Evolutionary conservation across 441 rosid genomes (phyloP).

Genomic region (Euphorbia schlechtendalii): DNA sequence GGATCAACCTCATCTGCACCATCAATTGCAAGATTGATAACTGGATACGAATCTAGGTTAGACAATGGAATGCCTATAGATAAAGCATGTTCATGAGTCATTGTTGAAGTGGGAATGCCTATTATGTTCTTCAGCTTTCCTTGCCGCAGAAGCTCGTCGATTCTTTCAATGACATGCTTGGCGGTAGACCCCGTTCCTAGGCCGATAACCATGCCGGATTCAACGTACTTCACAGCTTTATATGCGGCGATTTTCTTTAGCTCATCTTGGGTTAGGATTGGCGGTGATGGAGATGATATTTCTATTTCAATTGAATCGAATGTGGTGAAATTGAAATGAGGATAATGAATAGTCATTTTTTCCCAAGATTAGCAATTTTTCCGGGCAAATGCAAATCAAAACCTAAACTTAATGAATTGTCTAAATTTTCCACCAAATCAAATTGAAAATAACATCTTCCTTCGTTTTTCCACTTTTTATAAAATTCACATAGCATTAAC

Average conservation of each 20-base stretch:
- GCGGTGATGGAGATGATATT: constrained; percentile 21
- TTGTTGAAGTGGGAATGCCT: constrained; percentile 76
- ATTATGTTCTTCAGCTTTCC: constrained; percentile 58
- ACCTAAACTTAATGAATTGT: too few species aligned
- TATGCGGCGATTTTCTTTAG: constrained; percentile 79
- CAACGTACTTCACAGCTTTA: constrained; percentile 79
- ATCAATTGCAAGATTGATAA: constrained; percentile 71
- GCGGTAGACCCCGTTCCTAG: constrained; percentile 94
- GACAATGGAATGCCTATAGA: constrained; percentile 77
- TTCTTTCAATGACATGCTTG: constrained; percentile 73
- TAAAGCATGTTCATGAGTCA: constrained; percentile 65
- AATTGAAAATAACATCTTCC: too few species aligned
- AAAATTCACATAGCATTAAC: too few species aligned
- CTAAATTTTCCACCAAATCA: too few species aligned
- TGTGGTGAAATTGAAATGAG: constrained; percentile 9
- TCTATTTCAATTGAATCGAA: constrained; percentile 7
- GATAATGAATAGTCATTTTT: constrained; percentile 21
- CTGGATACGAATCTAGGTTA: constrained; percentile 60
- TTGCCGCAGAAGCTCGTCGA: constrained; percentile 61
- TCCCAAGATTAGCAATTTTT: background rate
- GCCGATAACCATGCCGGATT: constrained; percentile 89
- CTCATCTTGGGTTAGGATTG: constrained; percentile 60
- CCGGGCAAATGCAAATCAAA: background rate
- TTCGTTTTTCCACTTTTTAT: too few species aligned
- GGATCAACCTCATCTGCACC: constrained; percentile 95